These are phyloP conservation scores for Mycena alexandri DNA, from an alignment of 768 basidiomycete species.

Conservation along the genomic window DNA sequence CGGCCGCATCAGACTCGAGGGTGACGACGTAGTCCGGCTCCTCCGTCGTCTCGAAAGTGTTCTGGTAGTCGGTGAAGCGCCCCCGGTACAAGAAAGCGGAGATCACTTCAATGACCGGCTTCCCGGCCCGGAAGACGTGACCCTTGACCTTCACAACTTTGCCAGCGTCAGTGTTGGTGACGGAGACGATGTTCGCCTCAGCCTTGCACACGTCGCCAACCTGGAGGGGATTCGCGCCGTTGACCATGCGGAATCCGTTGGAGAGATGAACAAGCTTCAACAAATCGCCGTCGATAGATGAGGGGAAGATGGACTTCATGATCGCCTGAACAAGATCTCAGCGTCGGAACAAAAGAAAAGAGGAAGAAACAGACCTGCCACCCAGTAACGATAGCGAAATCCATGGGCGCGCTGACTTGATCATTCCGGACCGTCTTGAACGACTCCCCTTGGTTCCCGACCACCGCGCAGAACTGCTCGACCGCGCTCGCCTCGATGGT, in stretches of 20 bases:
- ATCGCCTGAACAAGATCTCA: slow-evolving; percentile 76
- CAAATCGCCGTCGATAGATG: slow-evolving; percentile 91
- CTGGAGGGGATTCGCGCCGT: slow-evolving; percentile 79
- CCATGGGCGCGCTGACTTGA: slow-evolving; percentile 92
- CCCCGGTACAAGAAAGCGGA: slow-evolving; percentile 98
- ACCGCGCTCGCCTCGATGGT: slow-evolving; percentile 81
- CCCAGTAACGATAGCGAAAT: slow-evolving; percentile 97
- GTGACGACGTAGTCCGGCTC: slow-evolving; percentile 91
- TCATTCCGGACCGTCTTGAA: slow-evolving; percentile 85
- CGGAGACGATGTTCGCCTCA: slow-evolving; percentile 89
- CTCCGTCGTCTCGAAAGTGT: slow-evolving; percentile 94
- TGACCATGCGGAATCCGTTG: slow-evolving; percentile 93
- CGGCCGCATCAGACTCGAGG: slow-evolving; percentile 78
- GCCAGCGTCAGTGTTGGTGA: slow-evolving; percentile 90
- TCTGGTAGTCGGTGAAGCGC: slow-evolving; percentile 91
- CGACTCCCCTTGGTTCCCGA: slow-evolving; percentile 92
- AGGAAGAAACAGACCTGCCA: slow-evolving; percentile 83
- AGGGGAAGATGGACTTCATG: slow-evolving; percentile 98
- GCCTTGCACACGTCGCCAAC: slow-evolving; percentile 93
- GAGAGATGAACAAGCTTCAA: slow-evolving; percentile 97
- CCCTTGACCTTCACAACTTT: slow-evolving; percentile 95
- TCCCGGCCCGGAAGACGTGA: slow-evolving; percentile 78
- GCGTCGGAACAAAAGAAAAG: background rate
- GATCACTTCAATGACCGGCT: slow-evolving; percentile 91
- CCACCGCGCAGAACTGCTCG: slow-evolving; percentile 91